Evolutionary conservation across 2,329 filamentous ascomycete genomes (phyloP).

Genomic region (Ceratocystis lukuohia): DNA sequence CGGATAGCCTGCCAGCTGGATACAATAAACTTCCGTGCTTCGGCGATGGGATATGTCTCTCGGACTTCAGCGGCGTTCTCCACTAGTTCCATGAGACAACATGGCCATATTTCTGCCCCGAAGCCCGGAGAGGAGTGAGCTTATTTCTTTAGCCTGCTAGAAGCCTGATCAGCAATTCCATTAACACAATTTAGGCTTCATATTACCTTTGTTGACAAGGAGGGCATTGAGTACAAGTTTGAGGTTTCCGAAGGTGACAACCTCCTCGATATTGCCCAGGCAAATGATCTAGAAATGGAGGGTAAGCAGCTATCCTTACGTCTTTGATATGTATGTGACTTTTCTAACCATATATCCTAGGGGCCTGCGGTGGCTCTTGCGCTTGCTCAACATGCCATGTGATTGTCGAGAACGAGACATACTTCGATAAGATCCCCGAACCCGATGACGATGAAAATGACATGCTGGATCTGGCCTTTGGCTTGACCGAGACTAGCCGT

Average conservation of each 20-base stretch:
- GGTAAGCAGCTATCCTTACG: constrained; percentile 33
- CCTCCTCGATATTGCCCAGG: constrained; percentile 86
- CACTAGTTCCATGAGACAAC: constrained; percentile 43
- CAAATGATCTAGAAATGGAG: constrained; percentile 95
- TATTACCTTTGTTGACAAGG: constrained; percentile 89
- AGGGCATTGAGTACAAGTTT: constrained; percentile 60
- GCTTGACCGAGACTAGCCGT: constrained; percentile 69
- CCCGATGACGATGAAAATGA: constrained; percentile 74
- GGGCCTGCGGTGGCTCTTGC: constrained; percentile 87
- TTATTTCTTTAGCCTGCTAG: background rate
- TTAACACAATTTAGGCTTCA: constrained; percentile 46
- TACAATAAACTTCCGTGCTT: background rate
- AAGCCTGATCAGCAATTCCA: background rate
- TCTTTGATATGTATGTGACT: background rate
- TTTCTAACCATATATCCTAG: constrained; percentile 23
- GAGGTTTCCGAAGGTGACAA: constrained; percentile 80
- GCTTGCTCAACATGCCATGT: constrained; percentile 90
- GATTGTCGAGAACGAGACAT: constrained; percentile 59
- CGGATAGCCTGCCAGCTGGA: constrained; percentile 21
- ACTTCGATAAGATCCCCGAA: constrained; percentile 67
- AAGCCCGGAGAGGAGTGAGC: constrained; percentile 84
- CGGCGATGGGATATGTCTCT: background rate
- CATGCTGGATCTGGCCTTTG: constrained; percentile 84
- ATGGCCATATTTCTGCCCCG: constrained; percentile 72
- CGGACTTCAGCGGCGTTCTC: constrained; percentile 40